A percentile compares a stretch with the other conserved stretches of the same genome.
Evolutionary conservation across 371 early-diverging fungal species (phyloP).

Genomic region (Apophysomyces sp.): DNA sequence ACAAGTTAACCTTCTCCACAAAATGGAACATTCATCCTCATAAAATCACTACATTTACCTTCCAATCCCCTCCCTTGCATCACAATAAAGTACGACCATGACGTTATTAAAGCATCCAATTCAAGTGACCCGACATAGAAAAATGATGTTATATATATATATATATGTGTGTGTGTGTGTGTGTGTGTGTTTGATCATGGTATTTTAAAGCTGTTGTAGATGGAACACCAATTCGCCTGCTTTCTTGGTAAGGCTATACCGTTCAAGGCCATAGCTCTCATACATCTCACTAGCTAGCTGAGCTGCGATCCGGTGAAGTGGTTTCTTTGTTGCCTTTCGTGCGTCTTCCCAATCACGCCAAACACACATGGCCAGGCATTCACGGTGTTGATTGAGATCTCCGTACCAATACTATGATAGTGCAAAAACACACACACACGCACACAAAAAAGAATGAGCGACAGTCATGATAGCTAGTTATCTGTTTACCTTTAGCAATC

Average conservation of each 20-base stretch:
- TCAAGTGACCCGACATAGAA: too few species aligned
- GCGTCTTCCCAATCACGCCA: conserved; percentile 49
- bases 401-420: conserved; percentile 49
- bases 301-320: conserved; percentile 35
- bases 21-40: conserved; percentile 22
- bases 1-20: conserved; percentile 39
- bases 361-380: conserved; percentile 54
- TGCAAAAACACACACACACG: background rate
- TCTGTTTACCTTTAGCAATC: conserved; percentile 37
- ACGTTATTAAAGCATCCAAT: background rate
- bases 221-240: conserved; percentile 29
- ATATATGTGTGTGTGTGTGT: too few species aligned
- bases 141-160: too few species aligned
- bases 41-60: too few species aligned
- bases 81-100: background rate
- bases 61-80: too few species aligned
- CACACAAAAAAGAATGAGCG: background rate
- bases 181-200: too few species aligned
- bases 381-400: conserved; percentile 39
- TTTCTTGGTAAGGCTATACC: conserved; percentile 37
- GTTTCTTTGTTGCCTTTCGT: conserved; percentile 36
- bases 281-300: conserved; percentile 42
- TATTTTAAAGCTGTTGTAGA: conserved; percentile 13
- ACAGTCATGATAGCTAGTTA: background rate
- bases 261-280: conserved; percentile 42